Evolutionary conservation across 2,329 filamentous ascomycete species (phyloP), one percentile per base, ranked within the genome.

Genomic region (Aureobasidium mangrovei): DNA sequence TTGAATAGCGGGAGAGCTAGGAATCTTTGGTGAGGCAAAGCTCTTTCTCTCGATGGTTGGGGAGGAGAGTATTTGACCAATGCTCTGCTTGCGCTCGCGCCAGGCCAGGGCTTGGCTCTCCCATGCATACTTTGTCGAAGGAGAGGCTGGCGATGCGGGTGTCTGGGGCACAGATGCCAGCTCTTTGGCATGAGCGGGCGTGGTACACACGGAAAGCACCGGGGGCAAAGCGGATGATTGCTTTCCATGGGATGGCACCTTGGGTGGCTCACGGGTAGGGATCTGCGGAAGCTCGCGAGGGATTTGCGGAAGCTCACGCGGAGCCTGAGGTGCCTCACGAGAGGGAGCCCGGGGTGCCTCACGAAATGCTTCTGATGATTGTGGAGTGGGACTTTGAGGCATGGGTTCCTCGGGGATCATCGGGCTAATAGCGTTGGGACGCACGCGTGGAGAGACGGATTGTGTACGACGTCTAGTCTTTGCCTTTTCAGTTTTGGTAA

Each of bases 41-140:
- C n/a, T 28, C 42, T 40, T 54, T 40, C 38, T 46, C 44, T 54
- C 42, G 6, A 8, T 6, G 10, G 44, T n/a, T 5, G 53, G 43
- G 18, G 53, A 38, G 7, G 47, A 32, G 12, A 57, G 47, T 18
- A 48, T 38, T 6, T 54, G 51, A 10, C 56, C 56, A 9, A 65
- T 39, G 2, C 62, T 63, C 38, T 61, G 44, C 26, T 62, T 61
- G n/a, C 61, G 60, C 39, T 65, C 57, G 18, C 60, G 61, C 64
- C 65, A 68, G 5, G 62, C 56, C 8, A 54, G 56, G 0, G 65
- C 64, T 53, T 68, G 64, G 40, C 61, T 60, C 28, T 63, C 63
- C 63, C 65, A 68, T 1, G 56, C 56, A 5, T 62, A 18, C 27
- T 29, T 28, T 9, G 7, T 18, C 26, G 28, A 29, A 9, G 46